Evolutionary conservation across 768 basidiomycete genomes (phyloP), one percentile per base, ranked within the genome.

Genomic region (Rossbeevera mucosa): DNA sequence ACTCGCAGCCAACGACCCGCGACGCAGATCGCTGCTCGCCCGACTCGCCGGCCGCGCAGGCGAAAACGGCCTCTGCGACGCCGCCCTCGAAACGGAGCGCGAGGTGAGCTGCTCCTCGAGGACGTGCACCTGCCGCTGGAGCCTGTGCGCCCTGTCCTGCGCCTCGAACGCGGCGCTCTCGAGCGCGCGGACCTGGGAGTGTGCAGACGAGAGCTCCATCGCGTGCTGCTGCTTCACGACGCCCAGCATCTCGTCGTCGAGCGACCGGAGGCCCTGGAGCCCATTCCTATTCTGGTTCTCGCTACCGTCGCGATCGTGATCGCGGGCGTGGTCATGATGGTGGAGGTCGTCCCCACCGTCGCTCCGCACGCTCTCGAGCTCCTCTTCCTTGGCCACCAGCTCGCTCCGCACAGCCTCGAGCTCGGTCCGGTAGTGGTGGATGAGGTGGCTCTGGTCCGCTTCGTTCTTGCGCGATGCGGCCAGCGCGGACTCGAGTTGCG

Each of bases 171-270:
- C 74, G 11, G 77, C 67, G 9, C 81, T 80, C 69, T 94, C 90
- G 60, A 93, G 74, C 4, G 80, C 78, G 11, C 92, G 82, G 46
- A 94, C 85, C 63, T 83, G 82, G 0, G 88, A 88, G 30, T 88
- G 88, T 4, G 91, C 82, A 11, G 81, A 74, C 30, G 91, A 93
- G 7, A 94, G 76, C 53, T 92, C 91, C 52, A 94, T 78, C 12
- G 80, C 76, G 60, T 91, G 87, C 57, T 90, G 86, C 61, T 91
- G 87, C 43, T 60, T 76, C 29, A 88, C 69, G 22, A 84, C 80
- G 51, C 80, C 78, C 18, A 90, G 67, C 73, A 91, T 78, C 70
- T 92, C 91, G 60, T 81, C 80, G 69, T 88, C 83, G 30, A 91
- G 72, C 24, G 85, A 83, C 43, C 76, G 77, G 25, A 78, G 67